These are phyloP conservation scores for Sporopachydermia cereana DNA, from an alignment of 1,139 yeast genomes.

Conservation along the genomic window DNA sequence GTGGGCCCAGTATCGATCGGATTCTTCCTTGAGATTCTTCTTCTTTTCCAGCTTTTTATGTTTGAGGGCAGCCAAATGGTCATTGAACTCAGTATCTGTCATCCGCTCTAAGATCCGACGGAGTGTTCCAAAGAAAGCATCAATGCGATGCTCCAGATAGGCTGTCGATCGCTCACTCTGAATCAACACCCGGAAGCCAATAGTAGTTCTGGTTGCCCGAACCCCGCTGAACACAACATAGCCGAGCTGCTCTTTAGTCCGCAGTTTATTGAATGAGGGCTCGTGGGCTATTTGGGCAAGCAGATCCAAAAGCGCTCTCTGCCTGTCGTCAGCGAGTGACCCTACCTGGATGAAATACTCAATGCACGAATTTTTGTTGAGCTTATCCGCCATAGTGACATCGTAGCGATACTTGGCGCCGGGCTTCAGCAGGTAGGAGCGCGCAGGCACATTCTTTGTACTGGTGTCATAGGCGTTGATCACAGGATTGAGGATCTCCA, in stretches of 20 bases:
- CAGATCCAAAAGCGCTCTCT: constrained; percentile 46
- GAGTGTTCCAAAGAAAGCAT: constrained; percentile 40
- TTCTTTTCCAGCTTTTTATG: constrained; percentile 55
- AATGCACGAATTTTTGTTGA: constrained; percentile 76
- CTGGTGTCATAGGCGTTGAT: constrained; percentile 13
- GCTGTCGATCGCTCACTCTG: constrained; percentile 76
- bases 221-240: constrained; percentile 80
- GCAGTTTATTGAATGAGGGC: constrained; percentile 78
- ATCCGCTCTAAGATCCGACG: constrained; percentile 30
- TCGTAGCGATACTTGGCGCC: constrained; percentile 39
- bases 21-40: constrained; percentile 72
- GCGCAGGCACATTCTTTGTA: constrained; percentile 32
- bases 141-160: constrained; percentile 69
- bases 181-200: constrained; percentile 67
- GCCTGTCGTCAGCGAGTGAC: constrained; percentile 25
- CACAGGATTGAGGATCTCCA: constrained; percentile 24
- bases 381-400: constrained; percentile 43
- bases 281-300: constrained; percentile 65
- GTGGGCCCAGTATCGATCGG: constrained; percentile 49
- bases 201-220: constrained; percentile 56
- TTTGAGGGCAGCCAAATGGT: constrained; percentile 59
- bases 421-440: constrained; percentile 39
- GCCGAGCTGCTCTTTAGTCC: constrained; percentile 90
- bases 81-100: constrained; percentile 50
- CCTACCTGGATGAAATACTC: constrained; percentile 70